Percentiles rank a stretch among this genome's conserved stretches.
These are phyloP conservation scores for Furcasterigmium sp. DNA, from an alignment of 2,329 filamentous ascomycete species.

Conservation along the genomic window DNA sequence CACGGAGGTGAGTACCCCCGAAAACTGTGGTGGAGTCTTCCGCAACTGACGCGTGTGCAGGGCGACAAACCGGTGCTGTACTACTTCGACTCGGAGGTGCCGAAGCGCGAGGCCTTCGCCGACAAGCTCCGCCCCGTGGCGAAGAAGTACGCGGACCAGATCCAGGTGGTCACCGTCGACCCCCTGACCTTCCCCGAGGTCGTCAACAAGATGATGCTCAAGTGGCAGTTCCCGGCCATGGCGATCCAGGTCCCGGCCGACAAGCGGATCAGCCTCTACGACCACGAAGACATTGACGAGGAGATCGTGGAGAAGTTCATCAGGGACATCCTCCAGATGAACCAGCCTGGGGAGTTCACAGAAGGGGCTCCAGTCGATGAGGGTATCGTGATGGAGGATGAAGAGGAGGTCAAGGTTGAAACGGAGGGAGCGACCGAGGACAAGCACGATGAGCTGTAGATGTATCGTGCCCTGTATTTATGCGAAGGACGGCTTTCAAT, in stretches of 20 bases:
- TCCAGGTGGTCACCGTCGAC: slow-evolving; percentile 42
- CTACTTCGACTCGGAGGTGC: slow-evolving; percentile 17
- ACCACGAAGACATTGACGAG: slow-evolving; percentile 1
- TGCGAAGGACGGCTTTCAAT: too few species aligned
- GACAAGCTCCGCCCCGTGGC: slow-evolving; percentile 29
- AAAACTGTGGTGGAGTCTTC: not conserved
- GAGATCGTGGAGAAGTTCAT: slow-evolving; percentile 6
- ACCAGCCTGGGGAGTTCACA: not conserved
- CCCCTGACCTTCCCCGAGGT: slow-evolving; percentile 38
- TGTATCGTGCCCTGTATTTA: not conserved
- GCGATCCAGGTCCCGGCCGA: slow-evolving; percentile 5
- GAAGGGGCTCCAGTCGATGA: not conserved
- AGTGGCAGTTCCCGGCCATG: slow-evolving; percentile 8
- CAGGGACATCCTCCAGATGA: not conserved
- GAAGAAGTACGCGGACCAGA: slow-evolving; percentile 37
- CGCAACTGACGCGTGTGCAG: not conserved
- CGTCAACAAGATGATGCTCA: slow-evolving; percentile 27
- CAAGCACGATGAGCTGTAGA: slow-evolving; percentile 5
- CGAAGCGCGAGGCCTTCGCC: slow-evolving; percentile 28
- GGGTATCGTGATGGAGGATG: not conserved
- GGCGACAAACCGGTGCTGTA: slow-evolving; percentile 16
- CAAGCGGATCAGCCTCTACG: slow-evolving; percentile 2
- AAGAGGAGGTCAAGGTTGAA: not conserved
- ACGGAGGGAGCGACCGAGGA: not conserved
- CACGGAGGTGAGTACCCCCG: not conserved